Conservation (phyloP, 2,329 filamentous ascomycete genomes). For the Beauveria australis region DNA sequence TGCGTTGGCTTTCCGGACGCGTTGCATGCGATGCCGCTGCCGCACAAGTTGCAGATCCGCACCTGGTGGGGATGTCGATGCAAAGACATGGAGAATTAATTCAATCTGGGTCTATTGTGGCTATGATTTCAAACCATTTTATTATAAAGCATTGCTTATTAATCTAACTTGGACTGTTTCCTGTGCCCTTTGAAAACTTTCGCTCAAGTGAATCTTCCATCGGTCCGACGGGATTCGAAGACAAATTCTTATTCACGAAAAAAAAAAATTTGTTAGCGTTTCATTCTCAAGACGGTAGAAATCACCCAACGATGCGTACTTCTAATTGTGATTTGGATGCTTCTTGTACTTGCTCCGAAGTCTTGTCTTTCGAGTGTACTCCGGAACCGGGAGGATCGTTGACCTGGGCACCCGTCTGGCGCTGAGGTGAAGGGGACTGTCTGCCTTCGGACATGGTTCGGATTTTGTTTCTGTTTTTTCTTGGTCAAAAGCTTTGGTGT, state of each 20-base stretch:
- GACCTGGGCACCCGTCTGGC: slow-evolving; percentile 3
- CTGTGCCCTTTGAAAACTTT: slow-evolving; percentile 1
- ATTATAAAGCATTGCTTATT: neutral
- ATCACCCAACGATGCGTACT: neutral
- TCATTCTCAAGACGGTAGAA: neutral
- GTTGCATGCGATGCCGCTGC: too few species aligned
- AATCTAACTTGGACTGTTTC: slow-evolving; percentile 5
- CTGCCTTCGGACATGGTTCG: slow-evolving; percentile 5
- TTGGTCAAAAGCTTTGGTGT: neutral
- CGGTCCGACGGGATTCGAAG: neutral
- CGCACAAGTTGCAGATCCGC: too few species aligned
- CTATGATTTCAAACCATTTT: neutral
- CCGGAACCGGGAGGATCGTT: neutral
- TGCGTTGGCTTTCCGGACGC: too few species aligned
- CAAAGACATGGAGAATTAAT: too few species aligned
- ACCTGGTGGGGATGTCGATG: too few species aligned
- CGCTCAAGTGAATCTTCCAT: slow-evolving; percentile 1
- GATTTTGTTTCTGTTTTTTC: neutral
- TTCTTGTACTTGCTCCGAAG: neutral
- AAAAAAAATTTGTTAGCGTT: neutral
- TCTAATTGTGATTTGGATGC: slow-evolving; percentile 1
- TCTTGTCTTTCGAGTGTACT: neutral
- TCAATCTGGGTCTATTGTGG: neutral
- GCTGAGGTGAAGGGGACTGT: neutral
- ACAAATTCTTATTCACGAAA: neutral